These are phyloP conservation scores for Atkinsonella hypoxylon DNA, from an alignment of 2,329 filamentous ascomycete species.

Conservation along the genomic window DNA sequence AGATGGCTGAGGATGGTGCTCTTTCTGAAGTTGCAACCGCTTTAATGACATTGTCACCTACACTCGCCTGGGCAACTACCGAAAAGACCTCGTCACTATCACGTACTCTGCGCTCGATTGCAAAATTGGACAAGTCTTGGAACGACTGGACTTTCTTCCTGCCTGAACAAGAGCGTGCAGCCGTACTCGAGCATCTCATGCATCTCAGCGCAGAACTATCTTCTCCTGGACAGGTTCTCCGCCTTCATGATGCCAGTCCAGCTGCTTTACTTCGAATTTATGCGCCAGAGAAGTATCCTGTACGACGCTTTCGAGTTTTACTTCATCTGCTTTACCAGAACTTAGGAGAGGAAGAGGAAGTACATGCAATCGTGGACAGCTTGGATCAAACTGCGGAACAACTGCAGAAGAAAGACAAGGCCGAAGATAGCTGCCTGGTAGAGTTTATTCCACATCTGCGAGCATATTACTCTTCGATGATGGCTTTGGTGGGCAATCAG, in stretches of 20 bases:
- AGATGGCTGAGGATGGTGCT: slow-evolving; percentile 46
- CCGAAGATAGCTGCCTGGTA: slow-evolving; percentile 32
- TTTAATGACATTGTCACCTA: slow-evolving; percentile 37
- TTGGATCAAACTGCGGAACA: slow-evolving; percentile 25
- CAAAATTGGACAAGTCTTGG: slow-evolving; percentile 45
- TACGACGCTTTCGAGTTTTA: slow-evolving; percentile 40
- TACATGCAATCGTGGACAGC: slow-evolving; percentile 27
- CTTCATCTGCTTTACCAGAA: slow-evolving; percentile 35
- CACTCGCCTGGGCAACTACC: slow-evolving; percentile 38
- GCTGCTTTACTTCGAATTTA: slow-evolving; percentile 38
- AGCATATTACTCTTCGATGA: slow-evolving; percentile 31
- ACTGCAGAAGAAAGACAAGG: slow-evolving; percentile 24
- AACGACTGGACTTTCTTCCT: slow-evolving; percentile 45
- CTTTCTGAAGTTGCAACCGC: slow-evolving; percentile 39
- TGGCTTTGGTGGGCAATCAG: slow-evolving; percentile 28
- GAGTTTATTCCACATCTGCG: slow-evolving; percentile 37
- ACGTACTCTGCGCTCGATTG: slow-evolving; percentile 45
- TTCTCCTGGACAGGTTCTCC: slow-evolving; percentile 21
- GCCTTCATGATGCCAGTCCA: slow-evolving; percentile 33
- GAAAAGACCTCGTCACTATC: slow-evolving; percentile 41
- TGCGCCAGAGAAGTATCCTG: slow-evolving; percentile 35
- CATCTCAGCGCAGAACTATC: slow-evolving; percentile 32
- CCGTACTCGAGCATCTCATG: slow-evolving; percentile 49
- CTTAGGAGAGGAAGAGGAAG: slow-evolving; percentile 30
- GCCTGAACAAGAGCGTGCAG: slow-evolving; percentile 38